Base-by-base conservation (phyloP, 1,284 basidiomycete genomes). In the Meira miltonrushii region DNA sequence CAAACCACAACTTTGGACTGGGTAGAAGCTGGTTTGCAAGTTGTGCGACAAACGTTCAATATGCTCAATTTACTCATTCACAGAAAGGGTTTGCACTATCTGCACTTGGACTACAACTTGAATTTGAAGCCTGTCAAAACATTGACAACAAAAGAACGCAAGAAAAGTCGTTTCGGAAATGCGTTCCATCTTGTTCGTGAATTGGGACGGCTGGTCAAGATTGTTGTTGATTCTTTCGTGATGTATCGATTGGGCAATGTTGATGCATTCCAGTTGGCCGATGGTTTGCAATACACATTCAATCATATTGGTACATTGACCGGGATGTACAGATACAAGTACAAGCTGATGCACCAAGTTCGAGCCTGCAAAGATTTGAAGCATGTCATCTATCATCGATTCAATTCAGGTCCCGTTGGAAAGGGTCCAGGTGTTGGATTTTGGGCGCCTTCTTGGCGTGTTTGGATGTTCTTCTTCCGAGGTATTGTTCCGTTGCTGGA, bases 311-410 rank as follows among this genome's bases (percentile, higher is more conserved):
- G 94, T 75, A 94, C 95, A 38, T 82, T 99, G 62, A 98, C 95
- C 7, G 95, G 95, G 73, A 96, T 97, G 90, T 99, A 98, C 81
- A 86, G 95, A 51, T 82, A 97, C 84, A 98, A 97, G 83, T 97
- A 97, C 83, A 97, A 96, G 87, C 83, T 98, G 66, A 99, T 99
- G 95, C 86, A 91, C 77, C 95, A 99, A 86, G 93, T 99, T 51
- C 89, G 95, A 62, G 93, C 94, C 88, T 96, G 92, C 77, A 99
- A 98, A 85, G 95, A 98, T 79, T 80, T 98, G 77, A 99, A 99
- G 58, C 64, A 68, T 53, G 69, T 79, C 64, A 79, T 81, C 66
- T 94, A 94, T 82, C 94, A 94, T 75, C 90, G 92, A 61, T 99
- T 98, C 85, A 99, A 99, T 82, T 96, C 94, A 25, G 95, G 95